phyloP scores from a whole-genome alignment of 345 rosid genomes.

The Pseudoturritis turrita region DNA sequence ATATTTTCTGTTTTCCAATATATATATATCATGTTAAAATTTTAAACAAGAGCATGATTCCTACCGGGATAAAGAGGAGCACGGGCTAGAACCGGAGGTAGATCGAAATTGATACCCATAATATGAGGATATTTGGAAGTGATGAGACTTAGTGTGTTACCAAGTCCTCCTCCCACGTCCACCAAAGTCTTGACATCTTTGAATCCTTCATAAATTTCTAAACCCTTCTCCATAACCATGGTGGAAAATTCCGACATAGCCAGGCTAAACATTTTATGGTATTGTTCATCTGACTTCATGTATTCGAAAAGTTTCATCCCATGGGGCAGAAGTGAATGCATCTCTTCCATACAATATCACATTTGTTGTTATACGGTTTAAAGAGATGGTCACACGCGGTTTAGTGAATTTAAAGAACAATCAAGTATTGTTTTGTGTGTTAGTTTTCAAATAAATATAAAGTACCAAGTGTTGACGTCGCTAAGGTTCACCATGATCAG shows the following conservation, averaged over 20 bases:
- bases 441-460: no score
- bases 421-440: not conserved
- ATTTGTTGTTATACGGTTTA: not conserved
- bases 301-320: conserved; percentile 48
- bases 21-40: not conserved
- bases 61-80: conserved; percentile 27
- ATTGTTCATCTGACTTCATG: conserved; percentile 27
- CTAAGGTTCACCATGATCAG: not conserved
- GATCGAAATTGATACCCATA: conserved; percentile 44
- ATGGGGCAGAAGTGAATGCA: conserved; percentile 48
- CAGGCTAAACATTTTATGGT: conserved; percentile 35
- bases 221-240: conserved; percentile 35
- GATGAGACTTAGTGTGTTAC: conserved; percentile 34
- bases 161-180: conserved; percentile 25
- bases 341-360: conserved; percentile 18
- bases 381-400: not conserved
- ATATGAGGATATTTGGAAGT: conserved; percentile 40
- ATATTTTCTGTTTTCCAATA: not conserved
- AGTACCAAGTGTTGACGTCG: conserved; percentile 16
- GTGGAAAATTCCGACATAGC: conserved; percentile 42
- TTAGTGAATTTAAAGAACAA: not conserved
- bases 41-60: not conserved
- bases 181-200: conserved; percentile 39
- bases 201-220: conserved; percentile 46
- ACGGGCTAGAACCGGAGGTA: conserved; percentile 15